These are phyloP conservation scores for Haematococcus lacustris DNA, from an alignment of 139 green algal species.

Conservation along the genomic window DNA sequence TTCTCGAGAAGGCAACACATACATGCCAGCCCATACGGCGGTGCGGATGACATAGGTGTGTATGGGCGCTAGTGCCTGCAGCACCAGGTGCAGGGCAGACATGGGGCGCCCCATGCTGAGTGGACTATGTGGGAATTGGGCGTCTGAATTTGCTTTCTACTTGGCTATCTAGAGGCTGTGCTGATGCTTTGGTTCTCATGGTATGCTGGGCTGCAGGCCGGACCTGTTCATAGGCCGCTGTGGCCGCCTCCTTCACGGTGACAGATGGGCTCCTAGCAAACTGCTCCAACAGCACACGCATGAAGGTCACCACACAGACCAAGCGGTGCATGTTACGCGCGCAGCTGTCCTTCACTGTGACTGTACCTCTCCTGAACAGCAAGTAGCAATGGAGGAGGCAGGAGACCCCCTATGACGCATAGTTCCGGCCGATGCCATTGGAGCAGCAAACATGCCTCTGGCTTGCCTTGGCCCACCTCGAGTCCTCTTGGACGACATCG, in stretches of 20 bases:
- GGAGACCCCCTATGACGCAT: background rate
- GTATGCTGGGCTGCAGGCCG: too few relatives aligned
- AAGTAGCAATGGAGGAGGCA: background rate
- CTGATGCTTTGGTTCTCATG: too few relatives aligned
- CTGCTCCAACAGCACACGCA: constrained; percentile 29
- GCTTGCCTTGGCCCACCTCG: background rate
- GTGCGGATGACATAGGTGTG: constrained; percentile 38
- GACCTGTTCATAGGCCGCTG: constrained; percentile 25
- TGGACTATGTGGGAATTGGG: too few relatives aligned
- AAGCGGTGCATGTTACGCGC: constrained; percentile 50
- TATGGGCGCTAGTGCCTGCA: constrained; percentile 27
- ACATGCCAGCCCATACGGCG: constrained; percentile 41
- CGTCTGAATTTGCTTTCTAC: too few relatives aligned
- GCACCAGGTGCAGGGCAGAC: too few relatives aligned
- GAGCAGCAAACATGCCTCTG: background rate
- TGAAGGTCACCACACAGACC: constrained; percentile 31
- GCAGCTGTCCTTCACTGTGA: constrained; percentile 32
- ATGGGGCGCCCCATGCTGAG: too few relatives aligned
- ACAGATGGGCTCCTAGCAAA: constrained; percentile 14
- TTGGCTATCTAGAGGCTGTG: too few relatives aligned
- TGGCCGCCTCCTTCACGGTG: constrained; percentile 28
- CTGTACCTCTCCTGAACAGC: constrained; percentile 12
- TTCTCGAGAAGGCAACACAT: constrained; percentile 19
- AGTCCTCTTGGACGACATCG: constrained; percentile 12
- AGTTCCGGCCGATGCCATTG: background rate